Evolutionary conservation across 2,329 filamentous ascomycete species (phyloP), one percentile per base, ranked within the genome.

Genomic region (Aureobasidium uvarum): DNA sequence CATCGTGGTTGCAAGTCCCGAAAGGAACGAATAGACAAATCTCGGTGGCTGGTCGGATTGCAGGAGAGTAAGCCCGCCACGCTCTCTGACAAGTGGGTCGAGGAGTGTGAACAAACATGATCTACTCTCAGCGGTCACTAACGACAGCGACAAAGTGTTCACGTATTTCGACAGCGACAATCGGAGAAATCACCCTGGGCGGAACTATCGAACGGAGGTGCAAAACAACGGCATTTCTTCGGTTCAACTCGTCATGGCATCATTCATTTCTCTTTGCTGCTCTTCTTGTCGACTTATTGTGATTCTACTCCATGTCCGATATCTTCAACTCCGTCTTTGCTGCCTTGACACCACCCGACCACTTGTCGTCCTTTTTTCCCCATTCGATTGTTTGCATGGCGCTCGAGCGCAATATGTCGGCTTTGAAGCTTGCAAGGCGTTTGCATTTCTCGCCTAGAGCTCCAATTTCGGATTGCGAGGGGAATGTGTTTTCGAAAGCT

Each of bases 391-490:
- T 70, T 11, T 72, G 74, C 36, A 76, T 71, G 25, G 68, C 73
- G 5, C 69, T 72, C 8, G 74, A 75, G 16, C 76, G 72, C 62
- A 78, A 67, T 18, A 78, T 71, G 50, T 72, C 77, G 13, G 73
- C 76, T 66, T 75, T 75, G 71, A 79, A 76, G 58, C 69, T 72
- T 31, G 71, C 70, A 38, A 79, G 68, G 46, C 77, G 76, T 14
- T 70, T 69, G 50, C 75, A 76, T 55, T 74, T 74, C 28, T 69
- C 69, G 16, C 70, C 68, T 20, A 78, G 69, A n/a, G 68, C 66
- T 18, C 72, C 68, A 71, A 78, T 72, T 11, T 78, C 76, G n/a
- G 70, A 67, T 1, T 68, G 66, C 2, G 74, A 71, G 0, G 75
- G 76, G 67, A 77, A 76, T 1, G 72, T 72, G 65, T 74, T 72